phyloP scores from a whole-genome alignment of 192 early-diverging fungal species.

The Polychytrium aggregatum region DNA sequence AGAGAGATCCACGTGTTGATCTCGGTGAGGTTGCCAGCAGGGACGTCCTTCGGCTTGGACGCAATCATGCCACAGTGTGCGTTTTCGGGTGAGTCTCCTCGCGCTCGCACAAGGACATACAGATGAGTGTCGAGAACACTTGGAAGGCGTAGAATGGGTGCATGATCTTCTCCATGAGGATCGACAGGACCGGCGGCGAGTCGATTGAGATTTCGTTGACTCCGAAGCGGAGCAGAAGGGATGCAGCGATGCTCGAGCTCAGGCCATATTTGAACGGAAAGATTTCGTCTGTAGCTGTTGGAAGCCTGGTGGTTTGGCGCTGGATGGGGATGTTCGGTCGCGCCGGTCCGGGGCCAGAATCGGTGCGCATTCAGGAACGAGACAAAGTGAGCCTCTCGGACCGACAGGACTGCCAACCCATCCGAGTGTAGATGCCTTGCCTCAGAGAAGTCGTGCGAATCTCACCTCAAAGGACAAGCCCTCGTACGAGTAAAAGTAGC shows the following conservation, averaged over 20 bases:
- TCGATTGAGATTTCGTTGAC: slow-evolving; percentile 24
- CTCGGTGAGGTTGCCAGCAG: too few species aligned
- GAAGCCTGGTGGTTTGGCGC: slow-evolving; percentile 16
- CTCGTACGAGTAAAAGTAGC: slow-evolving; percentile 21
- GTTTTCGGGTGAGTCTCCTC: too few species aligned
- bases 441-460: background rate
- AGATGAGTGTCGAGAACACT: slow-evolving; percentile 26
- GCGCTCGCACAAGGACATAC: slow-evolving; percentile 5
- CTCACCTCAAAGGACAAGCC: slow-evolving; percentile 20
- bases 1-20: too few species aligned
- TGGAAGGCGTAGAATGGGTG: slow-evolving; percentile 43
- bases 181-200: slow-evolving; percentile 9
- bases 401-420: too few species aligned
- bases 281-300: slow-evolving; percentile 8
- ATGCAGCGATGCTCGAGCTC: slow-evolving; percentile 4
- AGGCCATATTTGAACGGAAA: slow-evolving; percentile 15
- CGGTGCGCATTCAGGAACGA: too few species aligned
- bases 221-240: slow-evolving; percentile 16
- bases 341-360: too few species aligned
- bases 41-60: too few species aligned
- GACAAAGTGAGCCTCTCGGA: too few species aligned
- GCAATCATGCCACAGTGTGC: too few species aligned
- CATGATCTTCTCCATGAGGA: slow-evolving; percentile 24
- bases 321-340: background rate
- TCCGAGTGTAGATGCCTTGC: too few species aligned